A percentile compares a stretch with the other conserved stretches of the same genome.
Conservation (phyloP, 2,329 filamentous ascomycete genomes). For the Alternaria sp. region DNA sequence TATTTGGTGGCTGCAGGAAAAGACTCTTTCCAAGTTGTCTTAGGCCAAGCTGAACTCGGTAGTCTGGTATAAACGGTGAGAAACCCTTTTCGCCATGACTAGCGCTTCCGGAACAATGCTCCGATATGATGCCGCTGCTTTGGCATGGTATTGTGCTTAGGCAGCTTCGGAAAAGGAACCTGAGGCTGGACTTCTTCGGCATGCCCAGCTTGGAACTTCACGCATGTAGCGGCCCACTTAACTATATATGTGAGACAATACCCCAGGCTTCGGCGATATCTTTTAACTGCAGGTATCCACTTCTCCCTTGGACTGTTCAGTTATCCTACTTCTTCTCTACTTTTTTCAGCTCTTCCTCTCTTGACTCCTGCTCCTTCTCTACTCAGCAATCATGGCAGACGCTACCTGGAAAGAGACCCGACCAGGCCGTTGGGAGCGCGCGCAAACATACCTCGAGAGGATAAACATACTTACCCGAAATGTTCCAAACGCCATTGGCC, state of each 20-base stretch:
- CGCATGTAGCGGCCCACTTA: conserved; percentile 2
- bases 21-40: background rate
- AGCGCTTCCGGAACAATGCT: background rate
- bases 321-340: background rate
- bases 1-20: conserved; percentile 3
- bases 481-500: conserved; percentile 33
- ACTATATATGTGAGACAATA: conserved; percentile 1
- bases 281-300: background rate
- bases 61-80: background rate
- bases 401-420: conserved; percentile 34
- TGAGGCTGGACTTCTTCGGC: background rate
- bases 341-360: background rate
- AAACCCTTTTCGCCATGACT: background rate
- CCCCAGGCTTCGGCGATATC: background rate
- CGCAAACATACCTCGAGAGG: conserved; percentile 33
- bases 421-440: conserved; percentile 36
- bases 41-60: background rate
- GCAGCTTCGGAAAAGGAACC: background rate
- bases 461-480: conserved; percentile 34
- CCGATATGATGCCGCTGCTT: background rate
- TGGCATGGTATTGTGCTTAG: background rate
- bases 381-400: conserved; percentile 7
- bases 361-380: background rate
- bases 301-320: background rate
- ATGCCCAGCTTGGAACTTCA: background rate